These are phyloP conservation scores for Dalbergia oliveri DNA, from an alignment of 306 rosid species.

Conservation along the genomic window DNA sequence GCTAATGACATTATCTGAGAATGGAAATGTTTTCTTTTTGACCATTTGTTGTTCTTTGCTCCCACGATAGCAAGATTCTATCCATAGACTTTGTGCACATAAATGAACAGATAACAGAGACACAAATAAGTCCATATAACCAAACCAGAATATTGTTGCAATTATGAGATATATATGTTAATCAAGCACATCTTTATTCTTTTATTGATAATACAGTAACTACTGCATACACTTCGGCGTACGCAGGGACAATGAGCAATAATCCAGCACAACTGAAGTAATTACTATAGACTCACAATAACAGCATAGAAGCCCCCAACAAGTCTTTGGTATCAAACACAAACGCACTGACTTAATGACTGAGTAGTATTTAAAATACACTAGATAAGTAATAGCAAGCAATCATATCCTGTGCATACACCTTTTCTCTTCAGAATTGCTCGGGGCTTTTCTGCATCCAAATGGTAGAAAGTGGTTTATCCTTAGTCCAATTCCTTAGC, in stretches of 20 bases:
- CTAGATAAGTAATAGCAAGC: not conserved
- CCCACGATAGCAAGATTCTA: not conserved
- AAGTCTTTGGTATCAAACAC: not conserved
- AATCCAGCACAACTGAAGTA: not conserved
- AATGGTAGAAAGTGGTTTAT: too few species aligned
- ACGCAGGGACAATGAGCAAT: not conserved
- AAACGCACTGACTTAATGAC: too few species aligned
- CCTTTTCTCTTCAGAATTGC: too few species aligned
- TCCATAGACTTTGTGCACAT: not conserved
- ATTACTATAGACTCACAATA: not conserved
- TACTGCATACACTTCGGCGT: too few species aligned
- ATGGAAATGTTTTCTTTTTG: not conserved
- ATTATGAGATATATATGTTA: too few species aligned
- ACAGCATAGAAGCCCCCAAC: not conserved
- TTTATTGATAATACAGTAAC: not conserved
- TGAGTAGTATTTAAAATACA: not conserved
- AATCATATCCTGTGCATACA: too few species aligned
- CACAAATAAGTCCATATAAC: not conserved
- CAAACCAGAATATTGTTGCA: too few species aligned
- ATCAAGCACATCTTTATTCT: not conserved
- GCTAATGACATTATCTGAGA: not conserved
- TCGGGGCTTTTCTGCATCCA: too few species aligned
- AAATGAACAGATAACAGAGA: not conserved
- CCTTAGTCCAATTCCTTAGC: too few species aligned
- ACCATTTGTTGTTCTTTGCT: slow-evolving; percentile 34